A percentile compares a stretch with the other conserved stretches of the same genome.
Evolutionary conservation across 2,329 filamentous ascomycete species (phyloP).

Genomic region (Blumeria hordei): DNA sequence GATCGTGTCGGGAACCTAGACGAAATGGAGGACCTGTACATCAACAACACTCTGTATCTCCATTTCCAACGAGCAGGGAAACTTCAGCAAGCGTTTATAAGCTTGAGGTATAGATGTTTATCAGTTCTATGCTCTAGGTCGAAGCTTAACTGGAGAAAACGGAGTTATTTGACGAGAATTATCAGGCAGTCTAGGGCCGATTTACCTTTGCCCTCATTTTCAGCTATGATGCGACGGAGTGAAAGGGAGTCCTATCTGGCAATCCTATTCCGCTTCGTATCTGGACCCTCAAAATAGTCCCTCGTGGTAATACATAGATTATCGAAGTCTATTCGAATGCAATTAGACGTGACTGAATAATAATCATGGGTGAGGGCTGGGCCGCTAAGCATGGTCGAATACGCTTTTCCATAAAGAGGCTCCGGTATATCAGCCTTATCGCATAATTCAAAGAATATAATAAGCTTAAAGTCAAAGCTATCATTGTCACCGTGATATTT

Average conservation of each 20-base stretch:
- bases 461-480: not conserved
- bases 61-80: too few species aligned
- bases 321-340: not conserved
- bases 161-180: not conserved
- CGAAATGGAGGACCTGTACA: too few species aligned
- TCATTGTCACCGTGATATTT: not conserved
- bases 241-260: not conserved
- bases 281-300: not conserved
- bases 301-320: not conserved
- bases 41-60: too few species aligned
- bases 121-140: not conserved
- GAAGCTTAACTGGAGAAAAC: not conserved
- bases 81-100: not conserved
- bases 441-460: not conserved
- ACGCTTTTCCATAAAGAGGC: not conserved
- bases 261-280: not conserved
- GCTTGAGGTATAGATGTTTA: not conserved
- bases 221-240: not conserved
- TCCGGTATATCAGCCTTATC: not conserved
- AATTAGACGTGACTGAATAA: not conserved
- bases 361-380: not conserved
- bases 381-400: not conserved
- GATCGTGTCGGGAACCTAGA: too few species aligned
- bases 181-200: not conserved
- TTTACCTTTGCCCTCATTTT: not conserved